Conservation (phyloP, 2,329 filamentous ascomycete genomes). For the Kalmusia sp. region DNA sequence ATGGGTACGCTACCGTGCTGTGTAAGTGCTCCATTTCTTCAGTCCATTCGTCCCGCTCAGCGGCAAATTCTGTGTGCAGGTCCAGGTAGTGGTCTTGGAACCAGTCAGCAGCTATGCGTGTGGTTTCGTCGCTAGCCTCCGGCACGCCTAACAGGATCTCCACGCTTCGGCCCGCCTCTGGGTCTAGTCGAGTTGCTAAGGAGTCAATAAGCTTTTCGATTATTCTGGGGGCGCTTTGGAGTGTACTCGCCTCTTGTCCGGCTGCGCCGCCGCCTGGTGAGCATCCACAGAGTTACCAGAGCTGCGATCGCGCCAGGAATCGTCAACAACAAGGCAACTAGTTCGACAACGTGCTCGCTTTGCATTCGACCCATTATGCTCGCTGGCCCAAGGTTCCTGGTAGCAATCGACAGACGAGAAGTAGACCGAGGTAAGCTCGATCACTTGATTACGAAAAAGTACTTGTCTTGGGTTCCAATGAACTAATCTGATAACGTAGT, state of each 20-base stretch:
- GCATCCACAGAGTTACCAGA: constrained; percentile 4
- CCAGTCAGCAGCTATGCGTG: neutral
- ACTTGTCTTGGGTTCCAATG: too few species aligned
- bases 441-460: too few species aligned
- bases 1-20: neutral
- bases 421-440: too few species aligned
- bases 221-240: neutral
- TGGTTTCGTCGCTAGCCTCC: neutral
- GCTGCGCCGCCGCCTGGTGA: neutral
- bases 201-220: neutral
- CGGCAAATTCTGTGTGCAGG: neutral
- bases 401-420: too few species aligned
- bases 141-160: neutral
- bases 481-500: too few species aligned
- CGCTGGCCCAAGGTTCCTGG: too few species aligned
- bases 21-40: neutral
- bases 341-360: constrained; percentile 4
- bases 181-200: neutral
- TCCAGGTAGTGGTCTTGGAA: constrained; percentile 4
- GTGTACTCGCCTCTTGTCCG: neutral
- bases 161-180: neutral
- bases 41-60: constrained; percentile 1
- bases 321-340: constrained; percentile 6
- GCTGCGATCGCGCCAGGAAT: constrained; percentile 8
- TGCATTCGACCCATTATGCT: neutral